Base-by-base conservation (phyloP, 257 asterid species). In the Solanum appendiculatum region DNA sequence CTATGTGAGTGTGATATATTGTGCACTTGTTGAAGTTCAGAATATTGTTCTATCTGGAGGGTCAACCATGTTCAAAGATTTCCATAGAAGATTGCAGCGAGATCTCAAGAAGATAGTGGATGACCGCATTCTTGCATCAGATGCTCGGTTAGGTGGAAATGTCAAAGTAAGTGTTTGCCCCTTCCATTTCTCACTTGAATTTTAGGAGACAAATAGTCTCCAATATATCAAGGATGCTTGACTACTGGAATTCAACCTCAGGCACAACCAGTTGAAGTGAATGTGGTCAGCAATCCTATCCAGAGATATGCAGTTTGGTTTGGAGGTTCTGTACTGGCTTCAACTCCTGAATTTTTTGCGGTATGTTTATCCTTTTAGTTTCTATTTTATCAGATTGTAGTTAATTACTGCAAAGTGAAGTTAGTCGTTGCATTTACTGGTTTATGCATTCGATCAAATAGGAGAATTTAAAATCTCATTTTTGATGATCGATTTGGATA, bases 271-370 rank as follows among this genome's bases (percentile, higher is more conserved):
- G 94, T 97, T 93, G 99, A 97, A 91, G 98, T 97, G 86, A 95
- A 94, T 89, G 99, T 97, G 64, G 95, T 93, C 85, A 96, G 99
- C 93, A 95, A 95, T 89, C 98, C 98, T 69, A 92, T 96, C 90
- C 99, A 97, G 93, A 95, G 97, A 91, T 92, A 92, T 83, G 99
- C 99, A 87, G 99, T 95, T 88, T 97, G 99, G 99, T 97, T 95
- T 90, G 99, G 99, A 74, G 99, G 99, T 81, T 97, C 99, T 9
- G 98, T 96, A 54, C 98, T 96, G 86, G 98, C 98, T 85, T 97
- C 99, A 85, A 96, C 97, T 25, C 98, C 99, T 29, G 98, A 97
- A 89, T 96, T 97, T 91, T 96, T 92, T 90, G 90, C 96, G 92
- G 99, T 97, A 91, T 68, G 91, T 87, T 36, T 21, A 77, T 77